phyloP scores from a whole-genome alignment of 192 early-diverging fungal genomes.

The Backusella tuberculispora region DNA sequence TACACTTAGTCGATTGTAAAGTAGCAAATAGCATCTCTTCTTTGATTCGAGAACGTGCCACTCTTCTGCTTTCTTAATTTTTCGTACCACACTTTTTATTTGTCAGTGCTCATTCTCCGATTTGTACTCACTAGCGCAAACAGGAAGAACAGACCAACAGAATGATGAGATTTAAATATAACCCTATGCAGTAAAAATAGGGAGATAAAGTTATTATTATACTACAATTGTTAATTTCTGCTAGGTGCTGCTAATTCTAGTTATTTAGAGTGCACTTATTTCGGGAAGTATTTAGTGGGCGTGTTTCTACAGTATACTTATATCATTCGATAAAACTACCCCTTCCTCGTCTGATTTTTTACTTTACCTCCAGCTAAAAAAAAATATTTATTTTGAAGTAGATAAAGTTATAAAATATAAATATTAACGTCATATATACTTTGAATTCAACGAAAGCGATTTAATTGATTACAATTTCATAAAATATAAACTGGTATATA shows the following conservation, averaged over 20 bases:
- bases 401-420: not conserved
- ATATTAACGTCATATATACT: not conserved
- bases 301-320: not conserved
- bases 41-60: slow-evolving; percentile 23
- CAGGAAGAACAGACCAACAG: slow-evolving; percentile 16
- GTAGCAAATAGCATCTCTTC: slow-evolving; percentile 6
- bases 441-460: not conserved
- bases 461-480: not conserved
- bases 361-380: not conserved
- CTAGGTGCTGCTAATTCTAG: not conserved
- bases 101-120: slow-evolving; percentile 29
- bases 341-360: slow-evolving; percentile 5
- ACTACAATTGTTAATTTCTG: slow-evolving; percentile 7
- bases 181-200: slow-evolving; percentile 2
- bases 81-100: slow-evolving; percentile 19
- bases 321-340: not conserved
- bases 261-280: not conserved
- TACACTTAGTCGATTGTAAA: slow-evolving; percentile 15
- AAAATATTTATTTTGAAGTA: not conserved
- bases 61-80: not conserved
- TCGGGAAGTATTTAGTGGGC: not conserved
- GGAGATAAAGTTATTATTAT: not conserved
- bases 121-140: slow-evolving; percentile 16
- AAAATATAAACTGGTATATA: not conserved
- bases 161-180: slow-evolving; percentile 5